These are phyloP conservation scores for Hirsutella minnesotensis DNA, from an alignment of 2,329 filamentous ascomycete genomes.

Conservation along the genomic window DNA sequence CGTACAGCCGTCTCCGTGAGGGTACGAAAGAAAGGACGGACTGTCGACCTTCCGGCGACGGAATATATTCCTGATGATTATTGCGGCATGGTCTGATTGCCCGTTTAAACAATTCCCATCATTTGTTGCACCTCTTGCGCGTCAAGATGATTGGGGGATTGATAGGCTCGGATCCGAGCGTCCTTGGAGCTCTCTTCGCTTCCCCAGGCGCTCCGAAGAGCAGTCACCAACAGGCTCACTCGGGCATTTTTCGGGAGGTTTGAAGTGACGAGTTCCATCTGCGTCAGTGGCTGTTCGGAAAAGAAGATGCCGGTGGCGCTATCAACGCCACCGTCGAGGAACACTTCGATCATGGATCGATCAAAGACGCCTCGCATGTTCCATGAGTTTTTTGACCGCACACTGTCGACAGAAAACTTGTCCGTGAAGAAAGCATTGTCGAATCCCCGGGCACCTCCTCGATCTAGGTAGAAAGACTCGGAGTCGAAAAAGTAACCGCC, in stretches of 20 bases:
- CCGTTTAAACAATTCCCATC: neutral
- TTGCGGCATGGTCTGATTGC: neutral
- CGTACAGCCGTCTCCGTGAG: too few species aligned
- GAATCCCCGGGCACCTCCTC: slow-evolving; percentile 14
- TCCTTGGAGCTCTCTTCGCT: neutral
- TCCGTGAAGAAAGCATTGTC: slow-evolving; percentile 21
- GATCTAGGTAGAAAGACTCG: slow-evolving; percentile 17
- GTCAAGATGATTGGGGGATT: neutral
- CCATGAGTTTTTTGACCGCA: slow-evolving; percentile 11
- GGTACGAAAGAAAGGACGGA: too few species aligned
- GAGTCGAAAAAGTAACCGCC: slow-evolving; percentile 16
- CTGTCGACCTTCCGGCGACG: too few species aligned
- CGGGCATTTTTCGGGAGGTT: slow-evolving; percentile 10
- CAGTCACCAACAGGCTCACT: slow-evolving; percentile 12
- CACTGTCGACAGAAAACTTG: slow-evolving; percentile 14
- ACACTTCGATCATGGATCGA: slow-evolving; percentile 23
- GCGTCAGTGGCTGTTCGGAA: slow-evolving; percentile 13
- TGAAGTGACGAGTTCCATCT: slow-evolving; percentile 9
- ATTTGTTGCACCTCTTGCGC: slow-evolving; percentile 1
- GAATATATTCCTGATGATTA: too few species aligned
- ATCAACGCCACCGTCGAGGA: slow-evolving; percentile 20
- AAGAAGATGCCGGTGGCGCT: slow-evolving; percentile 20
- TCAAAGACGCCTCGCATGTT: slow-evolving; percentile 21
- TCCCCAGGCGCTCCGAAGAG: slow-evolving; percentile 15
- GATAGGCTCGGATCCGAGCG: slow-evolving; percentile 1